These are phyloP conservation scores for Fraxinus velutina DNA, from an alignment of 305 asterid genomes.

Conservation along the genomic window DNA sequence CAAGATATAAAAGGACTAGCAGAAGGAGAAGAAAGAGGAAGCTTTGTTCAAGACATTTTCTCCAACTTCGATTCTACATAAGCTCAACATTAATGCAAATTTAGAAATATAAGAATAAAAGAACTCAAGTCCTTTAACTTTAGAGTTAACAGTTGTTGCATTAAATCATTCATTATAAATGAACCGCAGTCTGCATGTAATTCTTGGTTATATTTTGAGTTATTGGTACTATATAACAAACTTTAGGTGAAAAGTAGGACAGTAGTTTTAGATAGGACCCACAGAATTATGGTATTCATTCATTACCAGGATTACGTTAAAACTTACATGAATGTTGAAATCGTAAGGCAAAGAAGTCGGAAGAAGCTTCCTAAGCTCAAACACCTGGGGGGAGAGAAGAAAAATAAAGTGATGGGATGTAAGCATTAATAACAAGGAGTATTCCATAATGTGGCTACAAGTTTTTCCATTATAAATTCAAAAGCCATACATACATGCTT, in stretches of 20 bases:
- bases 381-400: conserved; percentile 46
- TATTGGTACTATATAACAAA: background rate
- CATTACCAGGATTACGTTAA: background rate
- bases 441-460: background rate
- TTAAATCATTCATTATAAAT: background rate
- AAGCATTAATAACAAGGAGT: background rate
- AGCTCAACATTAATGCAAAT: background rate
- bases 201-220: background rate
- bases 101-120: background rate
- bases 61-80: background rate
- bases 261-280: background rate
- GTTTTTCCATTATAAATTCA: background rate
- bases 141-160: background rate
- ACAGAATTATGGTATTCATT: background rate
- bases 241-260: background rate
- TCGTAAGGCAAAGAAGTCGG: conserved; percentile 75
- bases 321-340: conserved; percentile 88
- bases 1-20: background rate
- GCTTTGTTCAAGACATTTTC: background rate
- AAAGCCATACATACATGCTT: background rate
- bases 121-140: background rate
- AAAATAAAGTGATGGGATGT: conserved; percentile 13
- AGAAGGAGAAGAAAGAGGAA: background rate
- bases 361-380: conserved; percentile 90
- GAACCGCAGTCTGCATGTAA: background rate